phyloP scores from a whole-genome alignment of 208 protist species.

The Entamoeba dispar region DNA sequence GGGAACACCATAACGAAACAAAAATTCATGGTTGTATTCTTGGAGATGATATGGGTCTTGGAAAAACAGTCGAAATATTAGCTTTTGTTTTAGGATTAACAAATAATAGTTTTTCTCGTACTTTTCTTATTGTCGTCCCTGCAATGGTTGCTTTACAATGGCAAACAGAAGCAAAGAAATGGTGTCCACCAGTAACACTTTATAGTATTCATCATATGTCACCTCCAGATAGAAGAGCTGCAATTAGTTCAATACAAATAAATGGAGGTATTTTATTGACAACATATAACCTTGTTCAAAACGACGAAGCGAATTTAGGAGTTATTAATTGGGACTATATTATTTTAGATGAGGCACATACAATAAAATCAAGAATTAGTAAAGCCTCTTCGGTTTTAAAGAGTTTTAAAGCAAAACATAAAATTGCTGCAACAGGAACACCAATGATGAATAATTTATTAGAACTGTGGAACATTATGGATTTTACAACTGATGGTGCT shows the following conservation, averaged over 20 bases:
- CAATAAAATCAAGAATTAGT: constrained; percentile 54
- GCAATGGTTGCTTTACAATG: neutral
- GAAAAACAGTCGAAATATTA: constrained; percentile 18
- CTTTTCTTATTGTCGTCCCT: neutral
- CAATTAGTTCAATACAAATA: neutral
- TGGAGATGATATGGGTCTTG: constrained; percentile 94
- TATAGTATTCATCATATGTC: neutral
- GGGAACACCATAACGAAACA: neutral
- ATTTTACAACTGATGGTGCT: constrained; percentile 46
- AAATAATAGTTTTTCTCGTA: neutral
- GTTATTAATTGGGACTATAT: constrained; percentile 40
- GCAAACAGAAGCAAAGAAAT: neutral
- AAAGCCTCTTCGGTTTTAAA: constrained; percentile 37
- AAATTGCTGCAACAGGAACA: constrained; percentile 52
- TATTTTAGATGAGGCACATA: constrained; percentile 61
- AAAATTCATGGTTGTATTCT: constrained; percentile 59
- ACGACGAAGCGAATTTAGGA: constrained; percentile 25
- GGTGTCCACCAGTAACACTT: neutral
- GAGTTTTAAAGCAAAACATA: constrained; percentile 32
- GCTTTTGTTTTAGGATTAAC: neutral
- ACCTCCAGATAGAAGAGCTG: neutral
- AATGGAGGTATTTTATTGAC: constrained; percentile 47
- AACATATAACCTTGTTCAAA: constrained; percentile 52
- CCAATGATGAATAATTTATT: constrained; percentile 82
- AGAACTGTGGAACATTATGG: constrained; percentile 86